phyloP scores from a whole-genome alignment of 164 flowering plant genomes.

The Echeveria elegans region DNA sequence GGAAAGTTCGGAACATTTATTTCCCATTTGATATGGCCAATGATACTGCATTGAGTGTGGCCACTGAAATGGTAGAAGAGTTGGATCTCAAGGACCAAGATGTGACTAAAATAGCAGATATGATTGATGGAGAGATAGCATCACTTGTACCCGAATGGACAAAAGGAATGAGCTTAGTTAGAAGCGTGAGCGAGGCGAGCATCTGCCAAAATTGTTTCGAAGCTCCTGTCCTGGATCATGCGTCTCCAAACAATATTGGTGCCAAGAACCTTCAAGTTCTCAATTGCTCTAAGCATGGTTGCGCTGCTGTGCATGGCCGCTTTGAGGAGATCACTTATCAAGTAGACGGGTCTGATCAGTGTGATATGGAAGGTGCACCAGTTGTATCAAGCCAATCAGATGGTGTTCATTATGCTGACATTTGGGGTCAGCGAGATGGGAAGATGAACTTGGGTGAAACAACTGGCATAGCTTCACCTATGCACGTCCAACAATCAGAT shows the following conservation, averaged over 20 bases:
- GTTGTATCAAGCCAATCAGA: constrained; percentile 21
- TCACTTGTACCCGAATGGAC: constrained; percentile 75
- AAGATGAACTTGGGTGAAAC: constrained; percentile 17
- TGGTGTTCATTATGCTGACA: constrained; percentile 26
- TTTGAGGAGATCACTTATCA: constrained; percentile 61
- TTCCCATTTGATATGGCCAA: constrained; percentile 74
- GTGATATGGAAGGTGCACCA: constrained; percentile 18
- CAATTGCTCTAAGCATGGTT: constrained; percentile 27
- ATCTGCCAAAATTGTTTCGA: constrained; percentile 45
- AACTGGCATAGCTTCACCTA: constrained; percentile 17
- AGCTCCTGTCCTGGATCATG: constrained; percentile 27
- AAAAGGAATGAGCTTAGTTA: constrained; percentile 26
- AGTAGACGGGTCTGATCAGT: constrained; percentile 34
- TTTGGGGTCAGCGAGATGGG: constrained; percentile 36
- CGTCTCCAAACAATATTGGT: constrained; percentile 22
- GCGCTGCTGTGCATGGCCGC: constrained; percentile 46
- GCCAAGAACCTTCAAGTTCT: constrained; percentile 33
- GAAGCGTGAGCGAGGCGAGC: constrained; percentile 18
- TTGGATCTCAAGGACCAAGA: constrained; percentile 84
- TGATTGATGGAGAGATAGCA: constrained; percentile 83
- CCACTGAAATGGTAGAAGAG: constrained; percentile 85
- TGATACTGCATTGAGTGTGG: constrained; percentile 82
- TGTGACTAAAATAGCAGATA: constrained; percentile 37
- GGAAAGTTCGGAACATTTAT: constrained; percentile 70
- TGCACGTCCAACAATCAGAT: constrained; percentile 15